Base-by-base conservation (phyloP, 495 filamentous ascomycete species). In the Podospora pseudoanserina region DNA sequence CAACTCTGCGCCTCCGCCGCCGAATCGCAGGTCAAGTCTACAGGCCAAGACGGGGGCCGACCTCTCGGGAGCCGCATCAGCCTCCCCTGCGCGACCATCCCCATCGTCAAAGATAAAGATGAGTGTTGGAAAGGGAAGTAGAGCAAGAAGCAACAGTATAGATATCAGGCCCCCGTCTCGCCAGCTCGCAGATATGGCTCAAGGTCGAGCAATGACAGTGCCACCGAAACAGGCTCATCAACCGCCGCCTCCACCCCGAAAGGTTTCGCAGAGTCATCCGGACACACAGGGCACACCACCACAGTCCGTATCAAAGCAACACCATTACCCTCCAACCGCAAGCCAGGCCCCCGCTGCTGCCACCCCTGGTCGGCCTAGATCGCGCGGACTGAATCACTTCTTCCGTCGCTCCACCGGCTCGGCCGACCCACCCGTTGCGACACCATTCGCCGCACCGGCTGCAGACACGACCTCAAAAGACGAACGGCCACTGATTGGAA, bases 281-380 rank as follows among this genome's bases (percentile, higher is more conserved):
- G 57, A 58, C 16, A 61, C 60, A 49, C 70, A 65, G 5, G 55
- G 74, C 3, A 7, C 57, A 5, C 69, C 69, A n/a, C 63, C 54
- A 16, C 69, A 69, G 32, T 26, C 64, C 4, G 67, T 67, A 3
- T 72, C 58, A 64, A 84, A 77, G 67, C 78, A 78, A 54, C 78
- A 73, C 5, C 82, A 81, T n/a, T 84, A 83, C 62, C 82, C 82
- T 5, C 82, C 81, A 0, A 79, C 78, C 16, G 76, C 81, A 30
- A 77, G 77, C 49, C 77, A 80, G 54, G 34, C 28, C 20, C 7
- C 61, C 4, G 11, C 61, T 63, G 61, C 34, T 7, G n/a, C 19
- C n/a, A 4, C n/a, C 23, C n/a, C n/a, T 4, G 59, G 64, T 18
- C 68, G 72, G 16, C 71, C 78, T 3, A 74, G 75, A 15, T 72